Base-by-base conservation (phyloP, 768 basidiomycete genomes). In the Macrolepiota fuliginosa region DNA sequence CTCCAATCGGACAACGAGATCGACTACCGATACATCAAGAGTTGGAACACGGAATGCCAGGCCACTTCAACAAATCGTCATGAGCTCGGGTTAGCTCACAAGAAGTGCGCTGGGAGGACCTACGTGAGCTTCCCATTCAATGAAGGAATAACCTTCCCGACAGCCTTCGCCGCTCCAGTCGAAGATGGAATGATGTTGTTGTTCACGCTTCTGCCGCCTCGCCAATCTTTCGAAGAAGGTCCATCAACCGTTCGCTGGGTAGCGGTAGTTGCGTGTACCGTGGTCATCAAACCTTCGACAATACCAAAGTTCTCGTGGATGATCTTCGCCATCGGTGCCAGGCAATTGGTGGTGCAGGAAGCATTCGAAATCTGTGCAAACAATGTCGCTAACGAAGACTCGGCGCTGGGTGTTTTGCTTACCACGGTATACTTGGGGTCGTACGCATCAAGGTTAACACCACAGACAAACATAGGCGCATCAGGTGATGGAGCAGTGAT, bases 271-370 rank as follows among this genome's bases (percentile, higher is more conserved):
- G 96, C 88, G 75, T 98, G 96, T 68, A 99, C 91, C 69, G 96
- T 98, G 79, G 91, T 96, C 97, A 98, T 98, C 75, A 99, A 84
- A 72, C 91, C 96, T 81, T 99, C 96, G 63, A 91, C 83, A 71
- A 99, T 96, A 69, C 91, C 92, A 72, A 92, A 98, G 63, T 93
- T 94, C 86, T 98, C 97, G 78, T 99, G 69, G 81, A 99, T 83
- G 76, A 98, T 90, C 83, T 99, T 99, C 75, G 96, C 96, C 64
- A 99, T 86, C 64, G 97, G 94, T 13, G 96, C 96, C 61, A 99
- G 86, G 79, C 96, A 99, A 89, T 99, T 99, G 75, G 96, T 99
- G 50, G 96, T 98, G 87, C 96, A 98, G n/a, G 96, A 98, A 29
- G 96, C 96, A 79, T 98, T 98, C 68, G 96, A 99, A 77, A 98